Percentiles rank a stretch among this genome's conserved stretches.
These are phyloP conservation scores for Ceratocystis cubensis DNA, from an alignment of 2,329 filamentous ascomycete genomes.

Conservation along the genomic window DNA sequence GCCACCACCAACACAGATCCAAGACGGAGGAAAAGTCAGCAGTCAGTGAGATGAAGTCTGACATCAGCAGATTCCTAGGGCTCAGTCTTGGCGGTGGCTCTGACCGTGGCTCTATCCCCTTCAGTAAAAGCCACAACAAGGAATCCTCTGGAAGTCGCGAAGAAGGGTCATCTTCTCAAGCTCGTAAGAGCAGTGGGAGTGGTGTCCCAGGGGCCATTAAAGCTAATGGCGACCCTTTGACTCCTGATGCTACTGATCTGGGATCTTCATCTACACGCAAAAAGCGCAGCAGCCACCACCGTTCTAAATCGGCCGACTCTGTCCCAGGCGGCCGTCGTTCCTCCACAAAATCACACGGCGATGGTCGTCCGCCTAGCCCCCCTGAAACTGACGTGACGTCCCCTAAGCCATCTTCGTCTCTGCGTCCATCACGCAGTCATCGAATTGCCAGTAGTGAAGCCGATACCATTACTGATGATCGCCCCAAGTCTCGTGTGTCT, in stretches of 20 bases:
- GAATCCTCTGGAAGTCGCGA: conserved; percentile 60
- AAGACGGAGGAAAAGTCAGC: conserved; percentile 27
- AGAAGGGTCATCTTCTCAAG: conserved; percentile 30
- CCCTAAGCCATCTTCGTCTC: conserved; percentile 10
- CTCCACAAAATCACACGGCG: conserved; percentile 30
- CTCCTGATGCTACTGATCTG: conserved; percentile 61
- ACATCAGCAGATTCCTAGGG: conserved; percentile 13
- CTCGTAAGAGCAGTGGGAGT: conserved; percentile 24
- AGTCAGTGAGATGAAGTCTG: conserved; percentile 20
- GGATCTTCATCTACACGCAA: conserved; percentile 28
- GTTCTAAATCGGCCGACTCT: conserved; percentile 38
- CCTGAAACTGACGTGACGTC: conserved; percentile 50
- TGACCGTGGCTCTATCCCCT: conserved; percentile 47
- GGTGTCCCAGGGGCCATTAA: conserved; percentile 8
- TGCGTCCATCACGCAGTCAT: conserved; percentile 16
- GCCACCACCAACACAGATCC: conserved; percentile 27
- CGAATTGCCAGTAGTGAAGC: conserved; percentile 15
- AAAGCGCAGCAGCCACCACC: conserved; percentile 23
- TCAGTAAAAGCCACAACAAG: conserved; percentile 86
- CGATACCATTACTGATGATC: conserved; percentile 23
- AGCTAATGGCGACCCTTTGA: conserved; percentile 37
- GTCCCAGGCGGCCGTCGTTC: conserved; percentile 30
- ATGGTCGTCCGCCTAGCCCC: conserved; percentile 45
- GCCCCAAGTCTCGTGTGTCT: conserved; percentile 36
- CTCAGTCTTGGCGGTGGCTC: conserved; percentile 25